Conservation (phyloP, 2,329 filamentous ascomycete genomes). For the Fusarium sp. region DNA sequence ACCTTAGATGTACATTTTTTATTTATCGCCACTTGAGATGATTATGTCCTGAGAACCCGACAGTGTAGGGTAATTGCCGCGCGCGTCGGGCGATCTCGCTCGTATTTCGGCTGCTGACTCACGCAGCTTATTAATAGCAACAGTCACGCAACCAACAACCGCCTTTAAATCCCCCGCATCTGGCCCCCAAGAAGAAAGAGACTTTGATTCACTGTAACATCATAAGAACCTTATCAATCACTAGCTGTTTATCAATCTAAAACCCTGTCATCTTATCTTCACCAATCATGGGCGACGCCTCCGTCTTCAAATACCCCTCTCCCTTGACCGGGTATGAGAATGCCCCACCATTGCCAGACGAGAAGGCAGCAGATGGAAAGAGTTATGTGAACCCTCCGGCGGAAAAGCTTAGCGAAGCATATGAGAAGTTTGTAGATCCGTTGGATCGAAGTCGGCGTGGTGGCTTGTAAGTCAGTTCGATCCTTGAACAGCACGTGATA, state of each 20-base stretch:
- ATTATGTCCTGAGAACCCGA: fast-evolving
- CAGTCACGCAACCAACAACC: not conserved
- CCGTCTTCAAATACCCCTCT: constrained; percentile 48
- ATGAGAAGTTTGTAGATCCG: constrained; percentile 74
- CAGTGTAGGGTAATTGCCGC: not conserved
- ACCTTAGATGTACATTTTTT: no score
- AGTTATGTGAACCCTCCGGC: constrained; percentile 74
- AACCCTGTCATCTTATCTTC: fast-evolving
- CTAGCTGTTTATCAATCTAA: no score
- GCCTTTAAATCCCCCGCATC: not conserved
- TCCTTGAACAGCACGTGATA: fast-evolving
- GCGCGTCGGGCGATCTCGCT: not conserved
- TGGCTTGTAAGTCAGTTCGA: constrained; percentile 70
- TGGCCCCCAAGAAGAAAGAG: not conserved
- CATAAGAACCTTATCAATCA: fast-evolving
- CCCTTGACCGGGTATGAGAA: constrained; percentile 67
- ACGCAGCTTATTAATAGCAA: not conserved
- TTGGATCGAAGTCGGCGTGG: constrained; percentile 61
- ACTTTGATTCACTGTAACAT: not conserved
- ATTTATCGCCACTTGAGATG: no score
- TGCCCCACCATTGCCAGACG: constrained; percentile 64
- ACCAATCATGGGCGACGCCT: constrained; percentile 27
- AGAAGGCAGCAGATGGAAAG: constrained; percentile 77
- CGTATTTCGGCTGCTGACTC: not conserved
- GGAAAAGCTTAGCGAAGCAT: constrained; percentile 71